Percentiles rank a stretch among this genome's conserved stretches.
Conservation (phyloP, 2,329 filamentous ascomycete genomes). For the Sporothrix mexicana region DNA sequence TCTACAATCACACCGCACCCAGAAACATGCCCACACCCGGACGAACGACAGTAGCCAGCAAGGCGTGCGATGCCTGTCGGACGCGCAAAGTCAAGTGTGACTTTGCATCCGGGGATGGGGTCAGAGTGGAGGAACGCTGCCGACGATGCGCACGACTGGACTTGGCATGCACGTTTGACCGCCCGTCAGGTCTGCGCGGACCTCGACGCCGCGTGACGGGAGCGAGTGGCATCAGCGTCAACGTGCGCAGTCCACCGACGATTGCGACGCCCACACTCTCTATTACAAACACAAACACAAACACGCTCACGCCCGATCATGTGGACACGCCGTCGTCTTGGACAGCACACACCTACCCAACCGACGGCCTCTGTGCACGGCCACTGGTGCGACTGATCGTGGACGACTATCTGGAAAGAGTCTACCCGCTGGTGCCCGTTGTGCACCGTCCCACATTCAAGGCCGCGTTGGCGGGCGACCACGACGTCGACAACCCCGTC, state of each 20-base stretch:
- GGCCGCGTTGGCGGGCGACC: not conserved
- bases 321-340: not conserved
- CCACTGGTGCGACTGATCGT: not conserved
- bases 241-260: not conserved
- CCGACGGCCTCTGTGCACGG: slow-evolving; percentile 11
- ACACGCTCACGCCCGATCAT: not conserved
- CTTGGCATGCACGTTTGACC: slow-evolving; percentile 14
- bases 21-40: not conserved
- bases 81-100: slow-evolving; percentile 26
- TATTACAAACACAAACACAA: not conserved
- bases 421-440: slow-evolving; percentile 5
- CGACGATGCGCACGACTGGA: slow-evolving; percentile 2
- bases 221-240: not conserved
- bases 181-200: not conserved
- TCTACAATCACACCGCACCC: not conserved
- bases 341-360: not conserved
- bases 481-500: slow-evolving; percentile 40
- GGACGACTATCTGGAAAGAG: not conserved
- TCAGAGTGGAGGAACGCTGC: not conserved
- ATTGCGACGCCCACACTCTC: not conserved
- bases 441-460: slow-evolving; percentile 2
- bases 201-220: not conserved
- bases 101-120: not conserved
- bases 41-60: slow-evolving; percentile 18
- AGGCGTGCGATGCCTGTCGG: slow-evolving; percentile 18